Percentiles rank a stretch among this genome's conserved stretches.
Conservation (phyloP, 179 eudicot genomes). For the Camellia oleifera region DNA sequence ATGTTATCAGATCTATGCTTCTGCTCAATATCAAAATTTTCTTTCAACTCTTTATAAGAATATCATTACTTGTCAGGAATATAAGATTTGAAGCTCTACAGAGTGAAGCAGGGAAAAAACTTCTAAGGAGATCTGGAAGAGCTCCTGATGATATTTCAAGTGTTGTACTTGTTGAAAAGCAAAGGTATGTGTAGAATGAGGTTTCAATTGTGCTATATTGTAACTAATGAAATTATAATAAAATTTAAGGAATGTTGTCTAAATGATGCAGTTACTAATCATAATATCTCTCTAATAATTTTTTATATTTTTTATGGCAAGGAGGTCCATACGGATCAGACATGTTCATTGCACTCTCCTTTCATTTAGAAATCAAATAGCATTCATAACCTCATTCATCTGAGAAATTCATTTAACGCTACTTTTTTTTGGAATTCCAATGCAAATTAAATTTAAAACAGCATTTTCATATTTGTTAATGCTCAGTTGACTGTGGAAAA, state of each 20-base stretch:
- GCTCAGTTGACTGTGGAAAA: too few relatives aligned
- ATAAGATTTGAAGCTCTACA: slow-evolving; percentile 95
- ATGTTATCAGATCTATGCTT: neutral
- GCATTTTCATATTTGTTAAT: too few relatives aligned
- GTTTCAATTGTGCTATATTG: neutral
- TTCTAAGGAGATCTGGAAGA: slow-evolving; percentile 79
- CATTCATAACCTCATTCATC: too few relatives aligned
- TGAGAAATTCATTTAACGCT: too few relatives aligned
- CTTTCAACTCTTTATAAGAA: neutral
- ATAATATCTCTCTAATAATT: too few relatives aligned
- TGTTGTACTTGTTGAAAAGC: slow-evolving; percentile 94
- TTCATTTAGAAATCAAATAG: too few relatives aligned
- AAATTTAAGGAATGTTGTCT: neutral
- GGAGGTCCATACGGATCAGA: too few relatives aligned
- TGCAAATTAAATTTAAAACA: too few relatives aligned
- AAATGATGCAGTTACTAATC: neutral
- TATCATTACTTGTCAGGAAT: slow-evolving; percentile 34
- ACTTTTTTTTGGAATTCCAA: too few relatives aligned
- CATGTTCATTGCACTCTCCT: too few relatives aligned
- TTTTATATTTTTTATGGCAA: too few relatives aligned
- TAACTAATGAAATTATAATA: neutral
- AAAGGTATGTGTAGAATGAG: slow-evolving; percentile 41
- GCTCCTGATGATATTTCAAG: slow-evolving; percentile 98
- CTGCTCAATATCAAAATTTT: neutral
- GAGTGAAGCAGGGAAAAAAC: slow-evolving; percentile 82